Evolutionary conservation across 2,329 filamentous ascomycete genomes (phyloP), one percentile per base, ranked within the genome.

Genomic region (Fusarium subglutinans): DNA sequence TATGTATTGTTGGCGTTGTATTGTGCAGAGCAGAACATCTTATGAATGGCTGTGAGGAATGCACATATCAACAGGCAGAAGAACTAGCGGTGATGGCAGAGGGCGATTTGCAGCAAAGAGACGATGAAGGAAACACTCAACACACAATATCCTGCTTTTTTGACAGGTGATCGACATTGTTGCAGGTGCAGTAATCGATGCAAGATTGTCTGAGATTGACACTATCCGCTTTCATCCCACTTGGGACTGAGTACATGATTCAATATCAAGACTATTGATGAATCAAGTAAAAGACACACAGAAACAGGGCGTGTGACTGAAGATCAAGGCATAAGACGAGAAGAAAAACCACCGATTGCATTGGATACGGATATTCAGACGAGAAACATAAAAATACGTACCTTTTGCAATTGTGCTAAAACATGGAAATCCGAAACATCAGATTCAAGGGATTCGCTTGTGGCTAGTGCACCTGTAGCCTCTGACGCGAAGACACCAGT

Each of bases 361-460:
- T 28, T 38, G 63, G 40, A 63, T 59, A 43, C 54, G 53, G 59
- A 62, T 41, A 63, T 68, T 53, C 62, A 59, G 45, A 50, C 43
- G 44, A 70, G 43, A 38, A 41, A 70, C 47, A 35, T 38, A 18
- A 47, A 22, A 68, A 60, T 69, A 74, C 72, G 71, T 74, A 74
- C 72, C 71, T 64, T 62, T 68, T 58, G 48, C 43, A 51, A 37
- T 44, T 51, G 15, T 70, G n/a, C 62, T 69, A 74, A 61, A 74
- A 69, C 59, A 64, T 72, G 68, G 54, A 72, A 74, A 74, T 74
- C 63, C 68, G 63, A 74, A 74, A 74, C 72, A 74, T 59, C 59
- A 59, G 64, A 51, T 72, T 69, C 54, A 72, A 69, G 70, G 63
- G 51, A 59, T 53, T 72, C 57, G 59, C 68, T 72, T 62, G 47